These are phyloP conservation scores for Botryosphaeria agaves DNA, from an alignment of 2,329 filamentous ascomycete genomes.

Conservation along the genomic window DNA sequence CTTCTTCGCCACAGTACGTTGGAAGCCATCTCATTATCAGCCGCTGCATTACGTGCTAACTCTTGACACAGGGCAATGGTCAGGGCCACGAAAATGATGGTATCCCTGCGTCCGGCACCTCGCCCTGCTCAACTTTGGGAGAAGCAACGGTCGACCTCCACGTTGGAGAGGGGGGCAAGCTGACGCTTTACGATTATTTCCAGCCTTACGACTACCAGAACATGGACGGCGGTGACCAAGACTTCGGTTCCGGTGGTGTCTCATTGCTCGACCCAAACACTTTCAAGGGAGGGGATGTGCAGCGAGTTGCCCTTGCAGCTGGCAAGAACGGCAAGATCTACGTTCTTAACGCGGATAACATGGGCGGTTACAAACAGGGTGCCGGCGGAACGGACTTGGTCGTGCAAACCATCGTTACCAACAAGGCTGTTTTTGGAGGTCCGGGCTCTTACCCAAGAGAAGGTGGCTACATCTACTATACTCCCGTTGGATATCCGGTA, in stretches of 20 bases:
- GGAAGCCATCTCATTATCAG: no score
- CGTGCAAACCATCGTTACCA: slow-evolving; percentile 9
- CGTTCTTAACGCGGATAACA: slow-evolving; percentile 8
- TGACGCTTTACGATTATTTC: slow-evolving; percentile 34
- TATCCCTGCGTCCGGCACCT: slow-evolving; percentile 11
- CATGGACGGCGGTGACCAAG: slow-evolving; percentile 32
- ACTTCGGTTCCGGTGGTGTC: slow-evolving; percentile 19
- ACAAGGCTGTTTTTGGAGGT: slow-evolving; percentile 10
- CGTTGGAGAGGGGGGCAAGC: slow-evolving; percentile 18
- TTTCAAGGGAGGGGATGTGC: slow-evolving; percentile 8
- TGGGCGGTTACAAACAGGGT: slow-evolving; percentile 12
- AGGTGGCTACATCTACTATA: slow-evolving; percentile 14
- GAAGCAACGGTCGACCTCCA: slow-evolving; percentile 8
- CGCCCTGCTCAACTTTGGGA: slow-evolving; percentile 9
- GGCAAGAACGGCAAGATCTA: slow-evolving; percentile 15
- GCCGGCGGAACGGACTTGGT: slow-evolving; percentile 8
- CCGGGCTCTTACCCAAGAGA: slow-evolving; percentile 11
- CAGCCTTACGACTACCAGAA: slow-evolving; percentile 35
- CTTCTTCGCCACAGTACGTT: slow-evolving; percentile 9
- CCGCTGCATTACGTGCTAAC: no score
- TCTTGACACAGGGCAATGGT: slow-evolving; percentile 7
- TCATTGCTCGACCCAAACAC: slow-evolving; percentile 6
- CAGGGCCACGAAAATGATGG: slow-evolving; percentile 11
- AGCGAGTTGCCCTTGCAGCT: slow-evolving; percentile 11
- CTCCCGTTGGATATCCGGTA: slow-evolving; percentile 12